These are phyloP conservation scores for Pyricularia sp. DNA, from an alignment of 2,329 filamentous ascomycete genomes.

Conservation along the genomic window DNA sequence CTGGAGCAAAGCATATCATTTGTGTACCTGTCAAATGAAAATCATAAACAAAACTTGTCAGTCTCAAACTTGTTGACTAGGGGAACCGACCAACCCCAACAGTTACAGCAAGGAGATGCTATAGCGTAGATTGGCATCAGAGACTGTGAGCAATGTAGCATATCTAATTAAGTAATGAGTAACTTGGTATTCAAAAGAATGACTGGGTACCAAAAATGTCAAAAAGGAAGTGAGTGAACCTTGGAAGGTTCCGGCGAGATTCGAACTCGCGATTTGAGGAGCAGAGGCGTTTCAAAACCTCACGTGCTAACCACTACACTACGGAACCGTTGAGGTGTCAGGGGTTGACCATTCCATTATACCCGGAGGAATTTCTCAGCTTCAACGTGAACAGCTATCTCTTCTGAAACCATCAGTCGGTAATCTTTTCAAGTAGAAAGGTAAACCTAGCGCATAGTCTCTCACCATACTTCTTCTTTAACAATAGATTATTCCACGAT, in stretches of 20 bases:
- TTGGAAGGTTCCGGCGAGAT: neutral
- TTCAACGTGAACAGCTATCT: neutral
- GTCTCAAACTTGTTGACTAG: neutral
- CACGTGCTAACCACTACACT: slow-evolving; percentile 3
- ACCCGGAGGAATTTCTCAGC: neutral
- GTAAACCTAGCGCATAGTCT: too few relatives aligned
- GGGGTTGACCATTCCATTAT: neutral
- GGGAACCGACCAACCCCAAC: neutral
- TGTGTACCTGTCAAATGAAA: neutral
- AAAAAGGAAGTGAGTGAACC: neutral
- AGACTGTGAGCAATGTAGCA: neutral
- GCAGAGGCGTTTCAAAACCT: slow-evolving; percentile 1
- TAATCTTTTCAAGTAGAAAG: too few relatives aligned
- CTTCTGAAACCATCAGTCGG: too few relatives aligned
- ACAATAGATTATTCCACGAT: too few relatives aligned
- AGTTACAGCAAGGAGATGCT: neutral
- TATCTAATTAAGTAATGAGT: too few relatives aligned
- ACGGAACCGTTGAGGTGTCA: neutral
- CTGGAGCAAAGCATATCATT: neutral
- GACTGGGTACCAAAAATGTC: too few relatives aligned
- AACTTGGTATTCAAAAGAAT: too few relatives aligned
- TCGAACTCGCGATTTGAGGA: slow-evolving; percentile 1
- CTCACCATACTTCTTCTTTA: too few relatives aligned
- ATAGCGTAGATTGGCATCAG: neutral
- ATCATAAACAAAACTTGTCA: neutral